Evolutionary conservation across 345 rosid species (phyloP).

Genomic region (Mangifera indica): DNA sequence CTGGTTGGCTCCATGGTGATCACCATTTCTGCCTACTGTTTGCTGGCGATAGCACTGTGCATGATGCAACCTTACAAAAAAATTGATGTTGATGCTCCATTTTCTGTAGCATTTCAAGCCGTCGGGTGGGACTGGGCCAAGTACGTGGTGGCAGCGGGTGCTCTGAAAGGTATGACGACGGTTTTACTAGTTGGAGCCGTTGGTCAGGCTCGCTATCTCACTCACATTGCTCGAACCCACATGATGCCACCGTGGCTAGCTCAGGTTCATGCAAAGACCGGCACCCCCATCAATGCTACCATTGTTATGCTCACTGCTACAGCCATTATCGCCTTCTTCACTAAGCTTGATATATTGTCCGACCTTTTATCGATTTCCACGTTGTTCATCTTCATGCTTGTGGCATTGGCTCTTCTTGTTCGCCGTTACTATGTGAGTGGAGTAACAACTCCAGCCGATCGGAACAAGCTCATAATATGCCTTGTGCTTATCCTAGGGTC

Average conservation of each 20-base stretch:
- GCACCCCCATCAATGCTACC: constrained; percentile 76
- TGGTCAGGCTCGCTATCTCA: constrained; percentile 80
- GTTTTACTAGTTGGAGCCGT: constrained; percentile 68
- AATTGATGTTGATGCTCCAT: constrained; percentile 62
- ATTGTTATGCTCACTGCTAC: constrained; percentile 58
- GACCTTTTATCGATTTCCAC: constrained; percentile 73
- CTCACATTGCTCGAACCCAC: constrained; percentile 88
- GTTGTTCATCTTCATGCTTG: constrained; percentile 75
- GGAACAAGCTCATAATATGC: constrained; percentile 44
- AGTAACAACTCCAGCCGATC: constrained; percentile 40
- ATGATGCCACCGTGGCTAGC: constrained; percentile 94
- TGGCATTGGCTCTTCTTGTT: constrained; percentile 68
- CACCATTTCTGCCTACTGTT: constrained; percentile 52
- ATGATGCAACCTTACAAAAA: constrained; percentile 53
- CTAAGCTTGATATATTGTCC: constrained; percentile 54
- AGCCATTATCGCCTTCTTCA: constrained; percentile 67
- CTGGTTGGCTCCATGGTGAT: constrained; percentile 74
- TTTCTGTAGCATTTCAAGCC: constrained; percentile 64
- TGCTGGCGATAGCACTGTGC: constrained; percentile 53
- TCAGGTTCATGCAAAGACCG: constrained; percentile 53
- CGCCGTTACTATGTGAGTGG: constrained; percentile 71
- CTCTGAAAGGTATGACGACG: constrained; percentile 84
- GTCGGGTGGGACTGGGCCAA: constrained; percentile 84
- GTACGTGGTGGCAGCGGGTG: constrained; percentile 72
- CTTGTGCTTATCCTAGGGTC: constrained; percentile 47